Base-by-base conservation (phyloP, 2,329 filamentous ascomycete genomes). In the Aureobasidium namibiae region DNA sequence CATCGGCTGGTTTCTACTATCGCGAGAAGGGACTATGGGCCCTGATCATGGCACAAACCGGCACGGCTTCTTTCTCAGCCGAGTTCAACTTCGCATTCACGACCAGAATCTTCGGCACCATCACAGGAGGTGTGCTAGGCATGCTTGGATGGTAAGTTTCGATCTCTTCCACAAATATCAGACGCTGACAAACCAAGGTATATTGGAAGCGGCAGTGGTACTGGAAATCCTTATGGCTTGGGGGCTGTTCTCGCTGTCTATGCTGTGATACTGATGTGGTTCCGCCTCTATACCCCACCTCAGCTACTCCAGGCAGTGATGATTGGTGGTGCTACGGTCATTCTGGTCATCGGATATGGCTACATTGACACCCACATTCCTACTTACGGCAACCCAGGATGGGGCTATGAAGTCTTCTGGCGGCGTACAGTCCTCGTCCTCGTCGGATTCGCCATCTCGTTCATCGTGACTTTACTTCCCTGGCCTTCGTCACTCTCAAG, bases 11-110 rank as follows among this genome's bases (percentile, higher is more conserved):
- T 1, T 81, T 82, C 64, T 80, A 74, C 62, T 81, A 79, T 52
- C 73, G 78, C 2, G 56, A 59, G 18, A 59, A 59, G 11, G 56
- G 79, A 0, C 68, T 82, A 0, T 82, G 79, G 79, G 77, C 70
- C 0, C 66, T 81, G 9, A 80, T 82, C 42, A 81, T 78, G 67
- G 78, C 73, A 0, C 79, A 81, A 63, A 78, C 76, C 0, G 73
- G 71, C 1, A 62, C 81, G 2, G 69, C 80, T 1, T 69, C 77
- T 10, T 81, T 80, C 63, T 74, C 80, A 70, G 74, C 77, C 0
- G 79, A 82, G 56, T 80, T 81, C 41, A 74, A 73, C 0, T 76
- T 77, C 50, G 77, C 76, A 0, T 62, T 80, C 6, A 44, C 79
- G 0, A 67, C 72, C 0, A 71, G 79, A 23, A 64, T 67, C 0